A percentile compares a stretch with the other conserved stretches of the same genome.
Conservation (phyloP, 225 moss, liverwort and hornwort genomes). For the Climacium dendroides region DNA sequence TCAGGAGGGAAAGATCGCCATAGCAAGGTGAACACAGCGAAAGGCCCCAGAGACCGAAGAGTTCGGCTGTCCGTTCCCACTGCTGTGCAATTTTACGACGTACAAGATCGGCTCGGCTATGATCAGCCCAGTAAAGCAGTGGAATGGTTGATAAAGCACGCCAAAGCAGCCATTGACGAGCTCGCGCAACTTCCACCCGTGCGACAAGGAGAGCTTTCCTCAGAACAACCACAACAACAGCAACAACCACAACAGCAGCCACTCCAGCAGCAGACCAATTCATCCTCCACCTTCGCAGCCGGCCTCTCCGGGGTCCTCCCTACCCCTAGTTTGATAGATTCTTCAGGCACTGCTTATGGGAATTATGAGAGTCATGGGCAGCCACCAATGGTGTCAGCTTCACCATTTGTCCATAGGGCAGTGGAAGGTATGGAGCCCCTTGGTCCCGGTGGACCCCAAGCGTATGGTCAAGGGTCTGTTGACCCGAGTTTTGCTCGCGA, state of each 20-base stretch:
- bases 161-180: constrained; percentile 85
- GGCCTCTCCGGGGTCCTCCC: constrained; percentile 6
- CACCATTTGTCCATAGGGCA: constrained; percentile 5
- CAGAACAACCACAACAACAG: not conserved
- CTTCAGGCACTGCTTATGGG: constrained; percentile 10
- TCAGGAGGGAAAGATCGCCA: constrained; percentile 95
- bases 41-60: constrained; percentile 81
- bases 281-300: constrained; percentile 20
- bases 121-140: constrained; percentile 97
- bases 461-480: constrained; percentile 10
- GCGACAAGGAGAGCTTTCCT: constrained; percentile 15
- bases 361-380: constrained; percentile 24
- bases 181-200: constrained; percentile 71
- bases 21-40: constrained; percentile 94
- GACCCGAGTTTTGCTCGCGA: constrained; percentile 23
- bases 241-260: not conserved
- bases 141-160: constrained; percentile 86
- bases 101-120: constrained; percentile 84
- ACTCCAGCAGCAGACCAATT: not conserved
- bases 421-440: constrained; percentile 12
- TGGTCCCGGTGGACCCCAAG: not conserved
- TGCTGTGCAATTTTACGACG: constrained; percentile 90
- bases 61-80: constrained; percentile 89
- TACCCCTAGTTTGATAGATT: constrained; percentile 11
- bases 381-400: constrained; percentile 3